Base-by-base conservation (phyloP, 441 rosid species). In the Melastoma candidum region DNA sequence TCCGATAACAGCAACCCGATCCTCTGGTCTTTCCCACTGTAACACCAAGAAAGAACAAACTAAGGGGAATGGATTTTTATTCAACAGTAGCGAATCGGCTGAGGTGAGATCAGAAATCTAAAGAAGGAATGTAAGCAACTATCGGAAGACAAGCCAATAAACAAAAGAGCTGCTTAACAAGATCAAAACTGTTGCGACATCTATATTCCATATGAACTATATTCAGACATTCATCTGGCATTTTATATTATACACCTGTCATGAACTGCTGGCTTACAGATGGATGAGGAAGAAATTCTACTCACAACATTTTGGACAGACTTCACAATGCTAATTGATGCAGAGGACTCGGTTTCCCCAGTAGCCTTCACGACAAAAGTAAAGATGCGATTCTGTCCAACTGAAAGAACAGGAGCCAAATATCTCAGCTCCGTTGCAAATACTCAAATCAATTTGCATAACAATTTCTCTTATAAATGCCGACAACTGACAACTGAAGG, bases 11-110 rank as follows among this genome's bases (percentile, higher is more conserved):
- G 76, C 92, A 57, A 85, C 22, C 46, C 90, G 77, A 63, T 87
- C 96, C 83, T 92, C 96, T 54, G 96, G 58, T 0, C 66, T 73
- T 55, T 75, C 80, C 96, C 98, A 87, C 98, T 85, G 78, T 63
- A 61, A 46, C 49, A 12, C 57, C 36, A 59, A 71, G 59, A 49
- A 22, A 63, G 58, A 17, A 45, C 46, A 10, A 56, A 3, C 52
- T 57, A 12, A 68, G 55, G 48, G 46, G 52, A 49, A 26, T 22
- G 49, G 46, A 56, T 17, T 17, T 17, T 17, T 17, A 17, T 29
- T 29, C 36, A 3, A 29, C 36, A 29, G 7, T 29, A 29, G 36
- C 3, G 36, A 29, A 29, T 29, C 7, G 7, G 36, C 36, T 17
- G 22, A 29, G 36, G 5, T 29, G 36, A 29, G 36, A 7, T 7